Evolutionary conservation across 2,329 filamentous ascomycete genomes (phyloP).

Genomic region (Stagonosporopsis rhizophila): DNA sequence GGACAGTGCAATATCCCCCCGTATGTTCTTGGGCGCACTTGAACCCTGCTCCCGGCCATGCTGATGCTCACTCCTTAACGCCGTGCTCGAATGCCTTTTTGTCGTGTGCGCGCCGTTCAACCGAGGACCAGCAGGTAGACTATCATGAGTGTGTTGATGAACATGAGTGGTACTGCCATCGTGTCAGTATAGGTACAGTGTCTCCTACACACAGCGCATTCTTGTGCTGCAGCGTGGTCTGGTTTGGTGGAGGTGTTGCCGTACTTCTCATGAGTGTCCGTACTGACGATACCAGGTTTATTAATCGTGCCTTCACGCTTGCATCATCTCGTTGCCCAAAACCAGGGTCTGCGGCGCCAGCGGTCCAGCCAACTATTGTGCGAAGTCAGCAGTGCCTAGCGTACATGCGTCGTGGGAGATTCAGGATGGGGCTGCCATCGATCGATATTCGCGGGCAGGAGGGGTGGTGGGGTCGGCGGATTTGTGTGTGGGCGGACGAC

Average conservation of each 20-base stretch:
- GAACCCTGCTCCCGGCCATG: neutral
- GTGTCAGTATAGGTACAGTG: slow-evolving; percentile 18
- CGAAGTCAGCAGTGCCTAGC: neutral
- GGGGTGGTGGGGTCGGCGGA: neutral
- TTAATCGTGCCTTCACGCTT: slow-evolving; percentile 83
- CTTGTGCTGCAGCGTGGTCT: neutral
- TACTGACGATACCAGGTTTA: slow-evolving; percentile 89
- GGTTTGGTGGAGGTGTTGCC: slow-evolving; percentile 44
- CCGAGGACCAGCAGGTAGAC: slow-evolving; percentile 48
- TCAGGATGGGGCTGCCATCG: neutral
- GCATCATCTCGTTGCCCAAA: slow-evolving; percentile 76
- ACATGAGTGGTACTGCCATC: slow-evolving; percentile 47
- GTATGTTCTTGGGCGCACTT: neutral
- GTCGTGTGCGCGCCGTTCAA: slow-evolving; percentile 26
- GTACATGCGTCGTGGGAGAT: neutral
- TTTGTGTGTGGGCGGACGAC: slow-evolving; percentile 31
- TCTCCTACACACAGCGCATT: neutral
- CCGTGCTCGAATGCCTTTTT: neutral
- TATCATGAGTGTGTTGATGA: slow-evolving; percentile 50
- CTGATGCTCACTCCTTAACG: neutral
- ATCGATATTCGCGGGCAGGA: neutral
- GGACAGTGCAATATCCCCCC: neutral
- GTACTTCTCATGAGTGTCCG: slow-evolving; percentile 91
- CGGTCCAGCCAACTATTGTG: slow-evolving; percentile 78
- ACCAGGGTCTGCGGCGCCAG: slow-evolving; percentile 68